Conservation (phyloP, 208 protist genomes). For the Jaenimonas drosophilae region DNA sequence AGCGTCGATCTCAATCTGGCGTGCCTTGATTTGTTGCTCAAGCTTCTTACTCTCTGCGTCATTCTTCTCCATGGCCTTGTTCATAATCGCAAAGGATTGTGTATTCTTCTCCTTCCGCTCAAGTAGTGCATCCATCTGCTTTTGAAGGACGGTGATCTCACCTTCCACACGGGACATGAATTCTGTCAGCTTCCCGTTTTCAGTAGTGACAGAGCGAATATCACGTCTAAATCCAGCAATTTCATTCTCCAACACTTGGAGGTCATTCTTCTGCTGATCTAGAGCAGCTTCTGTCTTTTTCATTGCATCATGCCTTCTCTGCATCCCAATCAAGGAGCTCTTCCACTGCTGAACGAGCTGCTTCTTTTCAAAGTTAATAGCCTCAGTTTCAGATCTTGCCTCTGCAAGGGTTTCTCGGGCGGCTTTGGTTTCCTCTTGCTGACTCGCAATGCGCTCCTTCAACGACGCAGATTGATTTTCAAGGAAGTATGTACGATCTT, state of each 20-base stretch:
- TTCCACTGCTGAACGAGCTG: constrained; percentile 93
- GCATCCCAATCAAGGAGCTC: constrained; percentile 89
- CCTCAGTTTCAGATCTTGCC: constrained; percentile 91
- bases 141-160: constrained; percentile 84
- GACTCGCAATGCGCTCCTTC: constrained; percentile 78
- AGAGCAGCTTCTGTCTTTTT: constrained; percentile 90
- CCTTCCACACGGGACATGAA: constrained; percentile 90
- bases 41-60: constrained; percentile 70
- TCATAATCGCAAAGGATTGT: constrained; percentile 59
- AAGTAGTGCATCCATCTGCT: constrained; percentile 78
- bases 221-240: constrained; percentile 84
- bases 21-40: constrained; percentile 70
- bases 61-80: constrained; percentile 72
- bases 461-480: constrained; percentile 78
- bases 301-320: constrained; percentile 90
- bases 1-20: constrained; percentile 46
- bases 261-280: constrained; percentile 83
- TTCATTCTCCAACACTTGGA: constrained; percentile 89
- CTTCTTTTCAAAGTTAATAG: constrained; percentile 93
- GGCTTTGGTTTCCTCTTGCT: constrained; percentile 84
- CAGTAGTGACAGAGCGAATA: constrained; percentile 72
- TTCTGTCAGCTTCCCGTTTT: constrained; percentile 85
- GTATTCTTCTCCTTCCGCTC: constrained; percentile 69
- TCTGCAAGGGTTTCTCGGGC: constrained; percentile 87
- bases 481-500: constrained; percentile 72